A percentile compares a stretch with the other conserved stretches of the same genome.
Evolutionary conservation across 129 eudicot genomes (phyloP).

Genomic region (Helianthus tuberosus): DNA sequence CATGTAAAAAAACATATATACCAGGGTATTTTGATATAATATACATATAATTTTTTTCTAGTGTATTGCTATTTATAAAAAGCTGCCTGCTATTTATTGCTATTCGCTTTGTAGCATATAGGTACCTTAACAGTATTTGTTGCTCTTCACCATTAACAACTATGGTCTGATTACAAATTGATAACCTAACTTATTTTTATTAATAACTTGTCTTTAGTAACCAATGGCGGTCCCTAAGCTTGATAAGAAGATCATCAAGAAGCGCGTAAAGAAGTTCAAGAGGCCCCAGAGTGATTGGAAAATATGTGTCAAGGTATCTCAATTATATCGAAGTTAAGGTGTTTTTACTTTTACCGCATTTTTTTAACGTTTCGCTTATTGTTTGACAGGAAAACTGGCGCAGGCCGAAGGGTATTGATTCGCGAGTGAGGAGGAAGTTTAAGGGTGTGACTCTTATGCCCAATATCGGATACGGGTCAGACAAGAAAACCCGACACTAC

Average conservation of each 20-base stretch:
- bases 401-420: constrained; percentile 86
- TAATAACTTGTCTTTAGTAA: constrained; percentile 5
- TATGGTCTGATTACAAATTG: background rate
- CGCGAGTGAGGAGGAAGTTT: constrained; percentile 80
- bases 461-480: constrained; percentile 76
- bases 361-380: background rate
- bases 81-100: too few species aligned
- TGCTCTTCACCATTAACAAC: too few species aligned
- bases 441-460: constrained; percentile 76
- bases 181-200: background rate
- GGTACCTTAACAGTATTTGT: too few species aligned
- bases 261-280: constrained; percentile 83
- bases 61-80: too few species aligned
- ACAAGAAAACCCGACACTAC: constrained; percentile 78
- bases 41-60: too few species aligned
- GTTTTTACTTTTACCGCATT: background rate
- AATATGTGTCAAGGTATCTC: constrained; percentile 62
- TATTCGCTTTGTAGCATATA: too few species aligned
- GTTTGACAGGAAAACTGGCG: constrained; percentile 63
- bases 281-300: constrained; percentile 77
- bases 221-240: constrained; percentile 81
- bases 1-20: too few species aligned
- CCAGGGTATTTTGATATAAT: too few species aligned
- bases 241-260: constrained; percentile 79
- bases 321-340: background rate